phyloP scores from a whole-genome alignment of 2,329 filamentous ascomycete genomes.

The Nemania serpens region DNA sequence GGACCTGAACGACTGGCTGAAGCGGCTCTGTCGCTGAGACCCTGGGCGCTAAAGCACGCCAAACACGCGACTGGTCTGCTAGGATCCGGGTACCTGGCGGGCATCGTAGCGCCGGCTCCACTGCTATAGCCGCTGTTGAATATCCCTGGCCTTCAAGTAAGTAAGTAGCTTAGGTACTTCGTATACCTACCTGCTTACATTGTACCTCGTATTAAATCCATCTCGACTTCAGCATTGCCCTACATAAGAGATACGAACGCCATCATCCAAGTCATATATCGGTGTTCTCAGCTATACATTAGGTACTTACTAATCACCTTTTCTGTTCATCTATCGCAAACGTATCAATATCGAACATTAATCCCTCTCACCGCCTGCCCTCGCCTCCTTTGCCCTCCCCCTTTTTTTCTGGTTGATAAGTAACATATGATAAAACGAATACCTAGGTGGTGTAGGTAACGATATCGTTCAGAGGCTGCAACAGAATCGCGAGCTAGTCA shows the following conservation, averaged over 20 bases:
- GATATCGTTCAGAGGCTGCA: too few relatives aligned
- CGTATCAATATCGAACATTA: neutral
- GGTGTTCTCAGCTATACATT: too few relatives aligned
- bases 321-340: neutral
- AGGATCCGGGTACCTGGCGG: neutral
- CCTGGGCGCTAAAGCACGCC: slow-evolving; percentile 18
- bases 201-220: too few relatives aligned
- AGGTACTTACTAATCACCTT: too few relatives aligned
- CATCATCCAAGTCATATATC: too few relatives aligned
- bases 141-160: neutral
- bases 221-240: neutral
- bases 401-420: too few relatives aligned
- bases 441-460: too few relatives aligned
- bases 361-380: neutral
- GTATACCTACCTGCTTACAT: too few relatives aligned
- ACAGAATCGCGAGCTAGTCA: too few relatives aligned
- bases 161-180: too few relatives aligned
- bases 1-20: slow-evolving; percentile 19
- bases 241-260: neutral
- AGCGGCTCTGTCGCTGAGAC: slow-evolving; percentile 18
- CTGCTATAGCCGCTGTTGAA: slow-evolving; percentile 16
- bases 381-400: too few relatives aligned
- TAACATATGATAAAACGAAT: too few relatives aligned
- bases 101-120: slow-evolving; percentile 19
- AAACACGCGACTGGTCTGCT: slow-evolving; percentile 6